These are phyloP conservation scores for Claviceps sp. DNA, from an alignment of 2,329 filamentous ascomycete genomes.

Conservation along the genomic window DNA sequence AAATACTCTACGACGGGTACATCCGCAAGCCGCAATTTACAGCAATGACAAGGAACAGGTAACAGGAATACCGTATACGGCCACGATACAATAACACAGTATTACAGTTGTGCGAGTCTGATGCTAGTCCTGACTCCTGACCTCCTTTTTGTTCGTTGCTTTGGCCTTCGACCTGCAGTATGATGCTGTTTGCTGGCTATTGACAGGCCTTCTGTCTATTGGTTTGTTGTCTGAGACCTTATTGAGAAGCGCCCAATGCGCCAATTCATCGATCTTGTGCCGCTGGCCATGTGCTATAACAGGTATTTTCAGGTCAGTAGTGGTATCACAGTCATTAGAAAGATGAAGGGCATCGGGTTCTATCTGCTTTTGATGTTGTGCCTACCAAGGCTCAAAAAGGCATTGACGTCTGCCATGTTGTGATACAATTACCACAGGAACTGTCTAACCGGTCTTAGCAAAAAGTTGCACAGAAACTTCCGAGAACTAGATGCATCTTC, in stretches of 20 bases:
- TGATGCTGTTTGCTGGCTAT: conserved; percentile 3
- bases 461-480: not conserved
- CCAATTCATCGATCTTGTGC: not conserved
- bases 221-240: not conserved
- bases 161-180: not conserved
- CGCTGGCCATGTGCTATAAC: not conserved
- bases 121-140: no score
- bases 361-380: not conserved
- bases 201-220: not conserved
- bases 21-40: not conserved
- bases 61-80: no score
- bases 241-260: not conserved
- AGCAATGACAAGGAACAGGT: no score
- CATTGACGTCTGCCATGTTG: not conserved
- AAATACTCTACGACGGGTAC: not conserved
- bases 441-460: conserved; percentile 1
- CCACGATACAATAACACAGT: no score
- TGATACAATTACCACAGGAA: conserved; percentile 1
- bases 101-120: no score
- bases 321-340: not conserved
- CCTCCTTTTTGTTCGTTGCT: not conserved
- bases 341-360: not conserved
- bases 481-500: not conserved
- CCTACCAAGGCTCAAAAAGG: conserved; percentile 1
- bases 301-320: not conserved